Conservation (phyloP, 2,329 filamentous ascomycete genomes). For the Ophiostoma fasciatum region DNA sequence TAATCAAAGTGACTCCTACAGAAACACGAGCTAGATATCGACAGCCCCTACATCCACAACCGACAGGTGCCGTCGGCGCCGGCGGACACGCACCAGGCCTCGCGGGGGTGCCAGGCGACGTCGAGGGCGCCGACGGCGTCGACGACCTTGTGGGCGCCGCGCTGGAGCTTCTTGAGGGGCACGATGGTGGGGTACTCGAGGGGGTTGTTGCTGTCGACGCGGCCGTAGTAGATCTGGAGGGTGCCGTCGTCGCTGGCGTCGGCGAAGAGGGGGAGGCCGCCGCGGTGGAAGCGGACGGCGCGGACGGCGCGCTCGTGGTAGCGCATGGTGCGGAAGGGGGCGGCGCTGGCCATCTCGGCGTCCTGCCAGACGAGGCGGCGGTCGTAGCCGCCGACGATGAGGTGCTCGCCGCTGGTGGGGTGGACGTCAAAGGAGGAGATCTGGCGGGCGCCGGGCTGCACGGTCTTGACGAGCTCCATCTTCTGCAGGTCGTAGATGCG, state of each 20-base stretch:
- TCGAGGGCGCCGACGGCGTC: slow-evolving; percentile 82
- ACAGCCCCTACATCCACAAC: slow-evolving; percentile 55
- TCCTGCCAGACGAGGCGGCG: slow-evolving; percentile 92
- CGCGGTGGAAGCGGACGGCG: slow-evolving; percentile 73
- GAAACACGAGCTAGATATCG: no score
- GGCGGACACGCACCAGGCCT: slow-evolving; percentile 89
- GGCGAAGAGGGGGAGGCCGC: slow-evolving; percentile 69
- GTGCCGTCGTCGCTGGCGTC: slow-evolving; percentile 92
- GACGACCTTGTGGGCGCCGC: slow-evolving; percentile 64
- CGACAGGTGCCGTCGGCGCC: slow-evolving; percentile 88
- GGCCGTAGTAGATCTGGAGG: slow-evolving; percentile 92
- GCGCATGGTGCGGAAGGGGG: slow-evolving; percentile 86
- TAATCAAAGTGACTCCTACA: not conserved
- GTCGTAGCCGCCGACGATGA: slow-evolving; percentile 92
- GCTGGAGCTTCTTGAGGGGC: slow-evolving; percentile 76
- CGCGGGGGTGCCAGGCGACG: slow-evolving; percentile 85
- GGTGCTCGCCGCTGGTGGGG: slow-evolving; percentile 69
- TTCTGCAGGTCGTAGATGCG: slow-evolving; percentile 86
- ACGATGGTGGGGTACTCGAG: slow-evolving; percentile 96
- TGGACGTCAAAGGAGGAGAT: slow-evolving; percentile 92
- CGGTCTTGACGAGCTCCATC: slow-evolving; percentile 81
- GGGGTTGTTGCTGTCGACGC: slow-evolving; percentile 83
- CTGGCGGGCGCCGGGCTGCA: slow-evolving; percentile 85
- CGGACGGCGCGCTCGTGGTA: slow-evolving; percentile 91
- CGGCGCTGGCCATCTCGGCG: slow-evolving; percentile 68